phyloP scores from a whole-genome alignment of 192 early-diverging fungal genomes.

The Coemansia sp. region DNA sequence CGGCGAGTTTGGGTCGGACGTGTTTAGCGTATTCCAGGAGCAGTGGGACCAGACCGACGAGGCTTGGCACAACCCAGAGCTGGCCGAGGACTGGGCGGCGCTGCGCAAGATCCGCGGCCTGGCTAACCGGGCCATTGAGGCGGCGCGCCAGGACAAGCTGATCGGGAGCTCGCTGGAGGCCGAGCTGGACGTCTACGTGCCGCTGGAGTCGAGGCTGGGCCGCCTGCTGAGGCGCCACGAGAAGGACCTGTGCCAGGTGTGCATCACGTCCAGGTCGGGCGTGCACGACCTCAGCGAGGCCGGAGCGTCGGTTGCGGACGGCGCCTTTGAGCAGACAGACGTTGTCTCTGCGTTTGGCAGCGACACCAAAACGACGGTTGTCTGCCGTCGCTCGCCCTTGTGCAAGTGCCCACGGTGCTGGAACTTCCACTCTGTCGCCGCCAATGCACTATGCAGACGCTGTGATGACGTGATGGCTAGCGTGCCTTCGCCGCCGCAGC shows the following conservation, averaged over 20 bases:
- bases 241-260: slow-evolving; percentile 32
- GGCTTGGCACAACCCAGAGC: slow-evolving; percentile 25
- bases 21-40: slow-evolving; percentile 59
- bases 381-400: slow-evolving; percentile 48
- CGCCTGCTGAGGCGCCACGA: slow-evolving; percentile 17
- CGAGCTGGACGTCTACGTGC: slow-evolving; percentile 38
- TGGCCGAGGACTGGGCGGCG: slow-evolving; percentile 39
- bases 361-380: slow-evolving; percentile 36
- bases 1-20: slow-evolving; percentile 40
- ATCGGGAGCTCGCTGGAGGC: slow-evolving; percentile 54
- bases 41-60: slow-evolving; percentile 57
- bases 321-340: slow-evolving; percentile 13
- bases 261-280: slow-evolving; percentile 25
- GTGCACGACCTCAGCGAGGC: slow-evolving; percentile 11
- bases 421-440: slow-evolving; percentile 58
- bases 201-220: slow-evolving; percentile 25
- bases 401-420: slow-evolving; percentile 84
- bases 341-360: slow-evolving; percentile 17
- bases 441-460: slow-evolving; percentile 59
- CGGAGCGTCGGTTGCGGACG: background rate
- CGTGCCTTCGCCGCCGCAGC: background rate
- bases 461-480: slow-evolving; percentile 51
- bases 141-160: slow-evolving; percentile 27
- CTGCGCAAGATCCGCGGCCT: slow-evolving; percentile 37
- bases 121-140: slow-evolving; percentile 48